These are phyloP conservation scores for Suillus hirtellus DNA, from an alignment of 768 basidiomycete genomes.

Conservation along the genomic window DNA sequence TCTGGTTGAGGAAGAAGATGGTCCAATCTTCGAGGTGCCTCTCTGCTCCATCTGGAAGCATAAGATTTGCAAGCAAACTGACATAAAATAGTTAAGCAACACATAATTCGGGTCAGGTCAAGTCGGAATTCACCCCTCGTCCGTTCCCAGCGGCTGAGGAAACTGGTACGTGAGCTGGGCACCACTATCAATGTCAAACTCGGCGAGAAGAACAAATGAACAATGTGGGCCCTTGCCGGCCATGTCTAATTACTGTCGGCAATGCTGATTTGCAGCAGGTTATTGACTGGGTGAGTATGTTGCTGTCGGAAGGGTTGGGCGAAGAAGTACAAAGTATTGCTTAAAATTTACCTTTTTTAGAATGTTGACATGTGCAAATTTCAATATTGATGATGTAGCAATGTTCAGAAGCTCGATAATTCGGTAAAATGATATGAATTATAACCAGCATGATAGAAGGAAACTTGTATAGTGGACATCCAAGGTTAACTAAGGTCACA, in stretches of 20 bases:
- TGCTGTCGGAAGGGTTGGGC: background rate
- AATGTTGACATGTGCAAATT: background rate
- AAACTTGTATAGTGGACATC: background rate
- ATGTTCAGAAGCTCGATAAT: background rate
- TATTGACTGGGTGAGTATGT: background rate
- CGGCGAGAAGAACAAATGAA: slow-evolving; percentile 94
- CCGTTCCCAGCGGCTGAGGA: slow-evolving; percentile 89
- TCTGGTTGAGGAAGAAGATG: slow-evolving; percentile 97
- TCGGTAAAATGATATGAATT: background rate
- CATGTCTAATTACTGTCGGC: slow-evolving; percentile 37
- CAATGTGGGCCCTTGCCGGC: slow-evolving; percentile 71
- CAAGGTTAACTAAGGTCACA: no score
- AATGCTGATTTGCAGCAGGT: background rate
- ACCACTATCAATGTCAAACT: slow-evolving; percentile 96
- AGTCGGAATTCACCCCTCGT: slow-evolving; percentile 74
- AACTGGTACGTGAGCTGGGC: slow-evolving; percentile 95
- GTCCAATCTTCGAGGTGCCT: slow-evolving; percentile 97
- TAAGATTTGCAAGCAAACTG: slow-evolving; percentile 92
- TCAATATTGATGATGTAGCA: background rate
- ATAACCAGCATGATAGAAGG: background rate
- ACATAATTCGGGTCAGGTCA: slow-evolving; percentile 6
- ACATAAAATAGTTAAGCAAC: slow-evolving; percentile 7
- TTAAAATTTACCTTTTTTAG: background rate
- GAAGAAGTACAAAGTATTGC: background rate
- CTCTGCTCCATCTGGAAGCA: slow-evolving; percentile 98